A percentile compares a stretch with the other conserved stretches of the same genome.
Evolutionary conservation across 75 land plant species (phyloP).

Genomic region (Gnetum montanum): DNA sequence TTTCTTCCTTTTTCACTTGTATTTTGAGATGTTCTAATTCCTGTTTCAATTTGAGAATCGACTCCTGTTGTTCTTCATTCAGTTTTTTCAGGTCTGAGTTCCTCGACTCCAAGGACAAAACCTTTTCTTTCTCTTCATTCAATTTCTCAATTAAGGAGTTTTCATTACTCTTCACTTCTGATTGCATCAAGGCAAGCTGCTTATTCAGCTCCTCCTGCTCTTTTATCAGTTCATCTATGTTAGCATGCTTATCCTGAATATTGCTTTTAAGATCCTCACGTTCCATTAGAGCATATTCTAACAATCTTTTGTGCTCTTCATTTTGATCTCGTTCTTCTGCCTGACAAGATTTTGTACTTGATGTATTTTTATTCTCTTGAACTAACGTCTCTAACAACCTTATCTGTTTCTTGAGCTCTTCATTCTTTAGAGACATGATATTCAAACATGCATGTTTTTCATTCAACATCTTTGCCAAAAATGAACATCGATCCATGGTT

Average conservation of each 20-base stretch:
- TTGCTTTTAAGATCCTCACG: slow-evolving; percentile 8
- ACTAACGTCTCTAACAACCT: slow-evolving; percentile 2
- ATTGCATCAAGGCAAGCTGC: not conserved
- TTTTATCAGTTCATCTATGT: not conserved
- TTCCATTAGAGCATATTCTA: not conserved
- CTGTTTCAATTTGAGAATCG: too few species aligned
- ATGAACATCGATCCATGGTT: slow-evolving; percentile 4
- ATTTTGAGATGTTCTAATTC: too few species aligned
- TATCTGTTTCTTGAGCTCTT: slow-evolving; percentile 14
- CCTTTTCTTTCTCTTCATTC: slow-evolving; percentile 14
- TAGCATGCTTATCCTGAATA: not conserved
- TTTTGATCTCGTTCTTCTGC: slow-evolving; percentile 16
- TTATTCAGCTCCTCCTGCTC: slow-evolving; percentile 9
- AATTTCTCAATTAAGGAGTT: slow-evolving; percentile 5
- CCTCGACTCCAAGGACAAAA: too few species aligned
- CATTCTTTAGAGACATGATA: slow-evolving; percentile 14
- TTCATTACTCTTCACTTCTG: slow-evolving; percentile 8
- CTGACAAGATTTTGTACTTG: slow-evolving; percentile 5
- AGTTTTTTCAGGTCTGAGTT: too few species aligned
- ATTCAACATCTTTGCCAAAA: slow-evolving; percentile 5
- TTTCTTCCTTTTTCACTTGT: too few species aligned
- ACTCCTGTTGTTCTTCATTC: too few species aligned
- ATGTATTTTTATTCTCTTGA: slow-evolving; percentile 21
- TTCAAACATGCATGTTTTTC: slow-evolving; percentile 13
- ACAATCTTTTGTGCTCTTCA: slow-evolving; percentile 5